These are phyloP conservation scores for Beverwykella pulmonaria DNA, from an alignment of 495 filamentous ascomycete species.

Conservation along the genomic window DNA sequence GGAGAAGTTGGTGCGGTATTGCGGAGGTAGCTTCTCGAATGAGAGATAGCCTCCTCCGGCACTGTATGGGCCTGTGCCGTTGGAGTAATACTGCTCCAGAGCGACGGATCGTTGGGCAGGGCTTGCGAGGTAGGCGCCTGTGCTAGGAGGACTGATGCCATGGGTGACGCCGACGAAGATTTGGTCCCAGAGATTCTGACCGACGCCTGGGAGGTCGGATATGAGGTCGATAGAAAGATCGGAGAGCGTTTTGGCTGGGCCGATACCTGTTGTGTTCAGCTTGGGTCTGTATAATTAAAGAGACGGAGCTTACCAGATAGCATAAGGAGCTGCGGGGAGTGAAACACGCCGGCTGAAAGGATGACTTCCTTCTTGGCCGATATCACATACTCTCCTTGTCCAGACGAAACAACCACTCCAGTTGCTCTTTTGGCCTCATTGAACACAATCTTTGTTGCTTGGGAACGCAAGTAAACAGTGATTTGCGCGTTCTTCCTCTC, in stretches of 20 bases:
- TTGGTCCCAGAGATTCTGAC: slow-evolving; percentile 43
- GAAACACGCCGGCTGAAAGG: slow-evolving; percentile 55
- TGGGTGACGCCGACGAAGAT: slow-evolving; percentile 23
- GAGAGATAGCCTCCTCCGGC: slow-evolving; percentile 13
- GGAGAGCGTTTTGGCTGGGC: slow-evolving; percentile 53
- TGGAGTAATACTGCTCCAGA: slow-evolving; percentile 2
- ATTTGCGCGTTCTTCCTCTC: slow-evolving; percentile 3
- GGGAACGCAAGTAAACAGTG: slow-evolving; percentile 46
- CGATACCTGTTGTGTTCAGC: slow-evolving; percentile 52
- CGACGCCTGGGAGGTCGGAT: slow-evolving; percentile 61
- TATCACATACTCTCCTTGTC: slow-evolving; percentile 46
- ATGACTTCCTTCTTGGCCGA: slow-evolving; percentile 59
- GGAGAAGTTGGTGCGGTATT: slow-evolving; percentile 16
- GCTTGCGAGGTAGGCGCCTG: neutral
- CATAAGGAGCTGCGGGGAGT: slow-evolving; percentile 39
- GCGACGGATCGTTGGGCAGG: neutral
- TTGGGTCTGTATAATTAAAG: neutral
- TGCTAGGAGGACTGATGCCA: slow-evolving; percentile 23
- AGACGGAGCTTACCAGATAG: slow-evolving; percentile 26
- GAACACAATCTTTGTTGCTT: slow-evolving; percentile 54
- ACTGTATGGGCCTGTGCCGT: slow-evolving; percentile 10
- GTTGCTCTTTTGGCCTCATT: slow-evolving; percentile 50
- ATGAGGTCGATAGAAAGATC: slow-evolving; percentile 55
- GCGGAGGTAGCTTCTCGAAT: slow-evolving; percentile 36
- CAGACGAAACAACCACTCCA: slow-evolving; percentile 52